Evolutionary conservation across 2,329 filamentous ascomycete species (phyloP), one percentile per base, ranked within the genome.

Genomic region (Thermomyces lanuginosus): DNA sequence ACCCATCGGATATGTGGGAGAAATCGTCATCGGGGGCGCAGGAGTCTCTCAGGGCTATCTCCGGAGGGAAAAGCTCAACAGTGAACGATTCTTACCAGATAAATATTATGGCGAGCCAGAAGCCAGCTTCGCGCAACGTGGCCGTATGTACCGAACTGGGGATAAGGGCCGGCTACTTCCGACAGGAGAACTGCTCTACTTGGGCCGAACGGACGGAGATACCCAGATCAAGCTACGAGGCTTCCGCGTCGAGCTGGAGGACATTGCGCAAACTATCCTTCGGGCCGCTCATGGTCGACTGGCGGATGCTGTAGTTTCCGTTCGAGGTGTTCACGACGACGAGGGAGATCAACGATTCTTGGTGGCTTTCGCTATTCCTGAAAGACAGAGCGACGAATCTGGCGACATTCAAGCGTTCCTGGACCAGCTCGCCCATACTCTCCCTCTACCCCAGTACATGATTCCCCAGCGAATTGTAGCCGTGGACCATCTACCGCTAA

Each of bases 241-340:
- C 5, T 41, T 54, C 11, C 43, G 46, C 1, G 52, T 66, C 13
- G 62, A 69, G 8, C 40, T 69, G 1, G 37, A 44, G 3, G 65
- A 68, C 5, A 49, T 66, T n/a, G 53, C 53, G 26, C 30, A 31
- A 3, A 33, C 30, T 7, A 45, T 59, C 20, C 11, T 54, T 2
- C 13, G 34, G 1, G 31, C 35, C 10, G 36, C 48, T 1, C 25
- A 33, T 2, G 40, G 44, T 2, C 17, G 15, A 1, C 8, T 33
- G 2, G 12, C 2, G 2, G 16, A 30, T 9, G 31, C 21, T 4
- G 24, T 33, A 1, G 31, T 30, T 2, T 17, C 27, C 1, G 5
- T 33, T 10, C 27, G 24, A 10, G 20, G 14, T n/a, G 5, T 33
- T 10, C 27, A 21, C 9, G 20, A 17, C 9, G 18, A 15, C 8